Conservation (phyloP, 768 basidiomycete species). For the Kwoniella sp. region DNA sequence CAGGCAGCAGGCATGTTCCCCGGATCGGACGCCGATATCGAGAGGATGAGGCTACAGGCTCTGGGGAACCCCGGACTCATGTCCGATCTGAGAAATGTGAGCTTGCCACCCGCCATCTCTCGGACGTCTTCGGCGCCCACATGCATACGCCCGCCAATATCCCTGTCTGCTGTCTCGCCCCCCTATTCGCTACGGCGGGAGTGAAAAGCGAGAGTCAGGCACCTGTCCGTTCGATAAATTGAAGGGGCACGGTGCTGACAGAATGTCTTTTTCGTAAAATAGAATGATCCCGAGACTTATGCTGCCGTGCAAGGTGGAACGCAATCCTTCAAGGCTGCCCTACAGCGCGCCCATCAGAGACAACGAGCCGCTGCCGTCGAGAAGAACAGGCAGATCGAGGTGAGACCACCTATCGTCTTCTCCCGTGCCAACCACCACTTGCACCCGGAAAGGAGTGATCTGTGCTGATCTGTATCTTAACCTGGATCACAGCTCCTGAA, state of each 20-base stretch:
- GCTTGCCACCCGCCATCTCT: slow-evolving; percentile 45
- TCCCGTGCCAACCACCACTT: not conserved
- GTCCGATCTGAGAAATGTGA: slow-evolving; percentile 70
- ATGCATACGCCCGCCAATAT: too few relatives aligned
- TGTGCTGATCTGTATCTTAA: not conserved
- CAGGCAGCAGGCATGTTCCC: not conserved
- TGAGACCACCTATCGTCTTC: too few relatives aligned
- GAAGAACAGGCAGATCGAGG: slow-evolving; percentile 60
- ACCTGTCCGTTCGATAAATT: too few relatives aligned
- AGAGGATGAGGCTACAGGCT: slow-evolving; percentile 86
- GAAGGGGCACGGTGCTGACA: too few relatives aligned
- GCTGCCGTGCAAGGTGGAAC: slow-evolving; percentile 71
- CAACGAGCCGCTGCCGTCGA: slow-evolving; percentile 59
- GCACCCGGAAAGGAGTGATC: too few relatives aligned
- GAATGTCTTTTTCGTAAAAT: not conserved
- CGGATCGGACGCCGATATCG: slow-evolving; percentile 72
- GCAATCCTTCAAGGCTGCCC: slow-evolving; percentile 72
- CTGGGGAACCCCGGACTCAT: slow-evolving; percentile 81
- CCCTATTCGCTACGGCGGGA: too few relatives aligned
- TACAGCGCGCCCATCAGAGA: slow-evolving; percentile 40
- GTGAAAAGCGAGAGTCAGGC: too few relatives aligned
- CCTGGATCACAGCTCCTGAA: slow-evolving; percentile 63
- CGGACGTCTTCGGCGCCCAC: too few relatives aligned
- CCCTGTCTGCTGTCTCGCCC: too few relatives aligned
- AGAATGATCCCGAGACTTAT: slow-evolving; percentile 83